Evolutionary conservation across 2,329 filamentous ascomycete species (phyloP).

Genomic region (Clarireedia hainanense): DNA sequence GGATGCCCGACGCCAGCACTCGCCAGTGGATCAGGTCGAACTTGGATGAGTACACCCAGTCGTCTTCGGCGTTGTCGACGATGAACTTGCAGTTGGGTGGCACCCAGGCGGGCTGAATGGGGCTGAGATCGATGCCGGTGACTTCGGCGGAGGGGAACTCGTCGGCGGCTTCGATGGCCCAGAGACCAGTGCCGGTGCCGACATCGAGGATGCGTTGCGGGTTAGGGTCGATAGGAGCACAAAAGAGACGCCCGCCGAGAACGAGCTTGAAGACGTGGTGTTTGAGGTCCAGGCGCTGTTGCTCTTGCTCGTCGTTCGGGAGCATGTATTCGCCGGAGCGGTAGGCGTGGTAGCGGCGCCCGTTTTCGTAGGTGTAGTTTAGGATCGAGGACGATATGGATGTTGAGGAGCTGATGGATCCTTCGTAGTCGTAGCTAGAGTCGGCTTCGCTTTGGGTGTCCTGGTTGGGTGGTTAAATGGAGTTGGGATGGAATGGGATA

Average conservation of each 20-base stretch:
- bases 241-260: constrained; percentile 33
- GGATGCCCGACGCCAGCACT: constrained; percentile 47
- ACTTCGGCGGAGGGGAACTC: constrained; percentile 37
- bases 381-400: constrained; percentile 32
- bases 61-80: constrained; percentile 56
- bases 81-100: constrained; percentile 53
- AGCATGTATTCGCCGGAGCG: constrained; percentile 48
- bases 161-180: constrained; percentile 53
- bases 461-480: neutral
- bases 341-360: constrained; percentile 50
- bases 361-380: constrained; percentile 48
- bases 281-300: constrained; percentile 49
- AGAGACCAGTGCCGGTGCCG: constrained; percentile 51
- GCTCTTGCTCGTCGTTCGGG: constrained; percentile 53
- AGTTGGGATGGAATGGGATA: neutral
- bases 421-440: constrained; percentile 1
- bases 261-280: constrained; percentile 25
- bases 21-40: constrained; percentile 57
- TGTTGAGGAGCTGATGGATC: neutral
- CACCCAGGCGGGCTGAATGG: constrained; percentile 50
- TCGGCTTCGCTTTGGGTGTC: constrained; percentile 5
- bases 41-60: constrained; percentile 39
- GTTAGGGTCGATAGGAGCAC: constrained; percentile 41
- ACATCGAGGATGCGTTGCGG: constrained; percentile 48
- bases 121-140: constrained; percentile 49